Base-by-base conservation (phyloP, 2,329 filamentous ascomycete genomes). In the Fusarium coffeatum region DNA sequence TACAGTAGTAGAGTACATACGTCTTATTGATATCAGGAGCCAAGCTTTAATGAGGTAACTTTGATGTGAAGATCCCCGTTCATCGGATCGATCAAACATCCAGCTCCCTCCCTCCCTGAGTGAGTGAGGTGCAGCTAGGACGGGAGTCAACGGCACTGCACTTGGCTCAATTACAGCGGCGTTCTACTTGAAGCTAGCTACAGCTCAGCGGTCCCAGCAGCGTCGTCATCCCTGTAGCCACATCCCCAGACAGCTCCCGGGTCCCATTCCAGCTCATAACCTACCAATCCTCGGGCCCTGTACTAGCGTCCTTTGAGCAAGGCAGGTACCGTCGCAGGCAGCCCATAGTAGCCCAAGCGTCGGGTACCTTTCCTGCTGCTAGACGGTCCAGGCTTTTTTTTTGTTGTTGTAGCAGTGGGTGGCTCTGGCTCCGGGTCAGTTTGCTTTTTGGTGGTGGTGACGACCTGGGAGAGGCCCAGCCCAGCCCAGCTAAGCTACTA, bases 261-360 rank as follows among this genome's bases (percentile, higher is more conserved):
- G 61, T 61, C 23, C 47, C 63, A 71, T 68, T 70, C 67, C 67
- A 69, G 47, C 56, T 64, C 48, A 53, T 46, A 63, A 56, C 27
- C 27, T 28, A 28, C 56, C 56, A 41, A 51, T 51, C 34, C 49
- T 51, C 43, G 16, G 55, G 55, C 63, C 37, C 62, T 66, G 55
- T 59, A 22, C 48, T 62, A 67, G 64, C 50, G 63, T n/a, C 42
- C 42, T 37, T 43, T 23, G 23, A 66, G 47, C 60, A 69, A 53
- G 66, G 64, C 62, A 70, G 66, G 66, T 68, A 60, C 60, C 50
- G 42, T 37, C 45, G 56, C 27, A 64, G 60, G 53, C 30, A 47
- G 53, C 37, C 53, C 28, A 45, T 34, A 20, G 27, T 47, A 41
- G 60, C 57, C 61, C 48, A 66, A 66, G 61, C 61, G 55, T 59